phyloP scores from a whole-genome alignment of 2,329 filamentous ascomycete genomes.

The Xylariaceae sp. region DNA sequence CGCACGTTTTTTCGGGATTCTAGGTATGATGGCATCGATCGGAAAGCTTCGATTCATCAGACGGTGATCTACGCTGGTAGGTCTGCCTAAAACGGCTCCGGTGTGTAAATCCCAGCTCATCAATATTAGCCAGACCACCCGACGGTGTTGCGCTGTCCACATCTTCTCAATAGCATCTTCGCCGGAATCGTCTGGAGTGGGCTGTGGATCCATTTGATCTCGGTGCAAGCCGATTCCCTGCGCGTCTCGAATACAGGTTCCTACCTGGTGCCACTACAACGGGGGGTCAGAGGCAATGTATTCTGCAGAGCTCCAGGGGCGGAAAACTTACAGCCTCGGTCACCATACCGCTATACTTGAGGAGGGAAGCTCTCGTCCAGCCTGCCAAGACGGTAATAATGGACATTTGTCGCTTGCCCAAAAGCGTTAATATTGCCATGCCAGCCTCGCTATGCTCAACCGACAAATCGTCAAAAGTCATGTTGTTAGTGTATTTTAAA shows the following conservation, averaged over 20 bases:
- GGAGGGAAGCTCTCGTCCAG: slow-evolving; percentile 60
- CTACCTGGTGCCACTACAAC: slow-evolving; percentile 60
- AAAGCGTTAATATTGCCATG: slow-evolving; percentile 56
- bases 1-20: slow-evolving; percentile 52
- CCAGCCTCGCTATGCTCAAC: slow-evolving; percentile 66
- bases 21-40: slow-evolving; percentile 58
- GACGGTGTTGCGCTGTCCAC: slow-evolving; percentile 62
- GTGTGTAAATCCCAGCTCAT: slow-evolving; percentile 61
- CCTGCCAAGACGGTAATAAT: slow-evolving; percentile 63
- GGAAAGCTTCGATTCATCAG: slow-evolving; percentile 56
- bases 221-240: slow-evolving; percentile 67
- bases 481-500: slow-evolving; percentile 63
- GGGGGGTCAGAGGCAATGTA: slow-evolving; percentile 18
- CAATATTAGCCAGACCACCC: slow-evolving; percentile 62
- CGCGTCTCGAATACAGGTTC: slow-evolving; percentile 63
- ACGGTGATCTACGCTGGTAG: slow-evolving; percentile 60
- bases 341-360: slow-evolving; percentile 65
- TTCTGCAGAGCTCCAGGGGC: neutral
- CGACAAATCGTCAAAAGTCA: slow-evolving; percentile 66
- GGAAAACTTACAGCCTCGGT: slow-evolving; percentile 57
- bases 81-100: slow-evolving; percentile 58
- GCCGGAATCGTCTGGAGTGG: slow-evolving; percentile 48
- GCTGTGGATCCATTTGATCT: slow-evolving; percentile 57
- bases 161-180: slow-evolving; percentile 60
- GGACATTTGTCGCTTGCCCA: slow-evolving; percentile 63